Conservation (phyloP, 176 grass and related monocot genomes). For the Juncus effusus region DNA sequence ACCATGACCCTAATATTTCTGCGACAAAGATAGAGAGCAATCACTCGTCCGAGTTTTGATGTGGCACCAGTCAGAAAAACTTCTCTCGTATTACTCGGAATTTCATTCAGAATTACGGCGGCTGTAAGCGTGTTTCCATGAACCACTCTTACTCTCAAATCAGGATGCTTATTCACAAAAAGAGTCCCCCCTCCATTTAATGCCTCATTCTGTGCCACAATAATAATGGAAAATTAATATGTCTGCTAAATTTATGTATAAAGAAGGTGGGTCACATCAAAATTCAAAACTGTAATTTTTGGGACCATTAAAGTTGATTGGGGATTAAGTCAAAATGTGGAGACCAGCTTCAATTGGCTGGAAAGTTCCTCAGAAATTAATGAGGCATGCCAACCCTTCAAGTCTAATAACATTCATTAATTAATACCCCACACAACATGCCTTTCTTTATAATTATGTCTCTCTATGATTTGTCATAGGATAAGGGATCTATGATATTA, state of each 20-base stretch:
- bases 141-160: slow-evolving; percentile 74
- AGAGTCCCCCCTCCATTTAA: slow-evolving; percentile 84
- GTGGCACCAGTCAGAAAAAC: slow-evolving; percentile 90
- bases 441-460: too few relatives aligned
- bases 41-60: slow-evolving; percentile 85
- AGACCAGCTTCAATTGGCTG: neutral
- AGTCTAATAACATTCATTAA: too few relatives aligned
- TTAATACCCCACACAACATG: too few relatives aligned
- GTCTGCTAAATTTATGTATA: too few relatives aligned
- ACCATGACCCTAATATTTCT: slow-evolving; percentile 73
- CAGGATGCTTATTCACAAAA: slow-evolving; percentile 58
- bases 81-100: slow-evolving; percentile 54
- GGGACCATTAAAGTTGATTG: neutral
- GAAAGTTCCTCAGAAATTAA: slow-evolving; percentile 9
- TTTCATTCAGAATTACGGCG: slow-evolving; percentile 81
- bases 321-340: neutral
- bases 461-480: too few relatives aligned
- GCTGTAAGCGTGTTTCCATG: slow-evolving; percentile 96
- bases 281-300: slow-evolving; percentile 1
- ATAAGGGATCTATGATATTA: too few relatives aligned
- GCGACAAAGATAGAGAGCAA: slow-evolving; percentile 81
- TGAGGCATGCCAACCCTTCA: slow-evolving; percentile 6
- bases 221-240: neutral
- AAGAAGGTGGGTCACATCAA: neutral
- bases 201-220: slow-evolving; percentile 57